Evolutionary conservation across 352 stramenopile genomes (phyloP), one percentile per base, ranked within the genome.

Genomic region (Globisporangium radiosum): DNA sequence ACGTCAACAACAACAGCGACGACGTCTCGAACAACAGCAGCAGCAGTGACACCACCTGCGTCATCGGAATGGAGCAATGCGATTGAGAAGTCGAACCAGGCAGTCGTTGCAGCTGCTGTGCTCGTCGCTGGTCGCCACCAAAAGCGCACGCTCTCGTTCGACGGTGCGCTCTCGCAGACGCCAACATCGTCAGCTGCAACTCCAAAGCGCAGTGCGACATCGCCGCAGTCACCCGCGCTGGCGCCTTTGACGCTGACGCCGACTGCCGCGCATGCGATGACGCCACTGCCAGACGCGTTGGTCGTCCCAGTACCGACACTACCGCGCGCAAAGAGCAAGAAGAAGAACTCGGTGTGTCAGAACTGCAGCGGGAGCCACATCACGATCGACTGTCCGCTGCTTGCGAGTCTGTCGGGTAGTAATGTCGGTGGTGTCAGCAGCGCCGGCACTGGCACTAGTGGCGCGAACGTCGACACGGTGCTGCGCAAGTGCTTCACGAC

Each of bases 401-500:
- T 93, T 44, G 77, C 89, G 59, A 89, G 55, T 54, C 25, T 25
- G 25, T 25, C 25, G 25, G 2, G 25, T 25, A 25, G 2, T 25
- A 25, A 25, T 25, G 25, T 25, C 25, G 25, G 25, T 25, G 25
- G 25, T 25, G 25, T 25, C 25, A 25, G 25, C 25, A 25, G 25
- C 25, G 25, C 25, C 25, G 25, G 25, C 25, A 68, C 76, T 13
- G 37, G 87, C 15, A 47, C 53, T 4, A n/a, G 43, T 39, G 68
- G 55, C 40, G 62, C 50, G 47, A 48, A 56, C 37, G 78, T 91
- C 9, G 85, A 91, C 57, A 90, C 82, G 38, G 75, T 88, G 52
- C 68, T 94, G n/a, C 81, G 85, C 50, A 94, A 92, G 60, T 90
- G 78, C 62, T 94, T 88, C 58, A 94, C 85, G 40, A 92, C 81